Percentiles rank a stretch among this genome's conserved stretches.
Evolutionary conservation across 108 stramenopile species (phyloP).

Genomic region (Aurantiochytrium sp.): DNA sequence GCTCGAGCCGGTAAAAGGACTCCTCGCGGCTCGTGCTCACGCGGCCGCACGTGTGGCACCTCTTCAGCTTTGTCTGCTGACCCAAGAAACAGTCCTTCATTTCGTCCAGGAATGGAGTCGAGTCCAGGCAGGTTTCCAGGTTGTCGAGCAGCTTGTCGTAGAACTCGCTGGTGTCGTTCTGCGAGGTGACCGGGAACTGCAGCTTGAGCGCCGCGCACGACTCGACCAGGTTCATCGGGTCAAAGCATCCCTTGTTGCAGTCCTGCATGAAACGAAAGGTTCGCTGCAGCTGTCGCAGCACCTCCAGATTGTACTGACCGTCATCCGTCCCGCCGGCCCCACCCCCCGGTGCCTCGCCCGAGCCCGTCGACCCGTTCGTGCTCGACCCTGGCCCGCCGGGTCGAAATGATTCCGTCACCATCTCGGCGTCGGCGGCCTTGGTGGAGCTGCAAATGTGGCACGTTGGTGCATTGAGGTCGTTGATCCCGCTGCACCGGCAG

Average conservation of each 20-base stretch:
- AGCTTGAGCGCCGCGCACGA: slow-evolving; percentile 12
- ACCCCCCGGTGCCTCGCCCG: no score
- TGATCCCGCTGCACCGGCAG: neutral
- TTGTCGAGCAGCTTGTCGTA: slow-evolving; percentile 17
- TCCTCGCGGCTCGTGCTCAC: slow-evolving; percentile 8
- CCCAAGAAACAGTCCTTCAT: slow-evolving; percentile 15
- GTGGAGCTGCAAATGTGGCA: neutral
- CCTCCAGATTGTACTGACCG: neutral
- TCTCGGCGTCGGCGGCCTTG: neutral
- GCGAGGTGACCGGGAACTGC: slow-evolving; percentile 10
- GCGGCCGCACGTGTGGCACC: neutral
- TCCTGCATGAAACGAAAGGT: slow-evolving; percentile 20
- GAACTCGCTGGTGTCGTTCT: slow-evolving; percentile 13
- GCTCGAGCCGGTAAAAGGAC: neutral
- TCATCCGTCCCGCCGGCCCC: neutral
- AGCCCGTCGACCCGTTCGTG: neutral
- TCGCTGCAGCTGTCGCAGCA: slow-evolving; percentile 12
- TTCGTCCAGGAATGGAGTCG: neutral
- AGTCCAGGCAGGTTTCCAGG: neutral
- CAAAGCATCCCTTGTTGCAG: neutral
- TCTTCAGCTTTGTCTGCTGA: neutral
- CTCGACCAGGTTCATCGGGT: slow-evolving; percentile 3
- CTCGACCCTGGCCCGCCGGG: neutral
- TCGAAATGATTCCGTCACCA: slow-evolving; percentile 19
- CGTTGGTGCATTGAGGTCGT: neutral